Percentiles rank a stretch among this genome's conserved stretches.
Evolutionary conservation across 108 stramenopile genomes (phyloP).

Genomic region (Phaeodactylum tricornutum): DNA sequence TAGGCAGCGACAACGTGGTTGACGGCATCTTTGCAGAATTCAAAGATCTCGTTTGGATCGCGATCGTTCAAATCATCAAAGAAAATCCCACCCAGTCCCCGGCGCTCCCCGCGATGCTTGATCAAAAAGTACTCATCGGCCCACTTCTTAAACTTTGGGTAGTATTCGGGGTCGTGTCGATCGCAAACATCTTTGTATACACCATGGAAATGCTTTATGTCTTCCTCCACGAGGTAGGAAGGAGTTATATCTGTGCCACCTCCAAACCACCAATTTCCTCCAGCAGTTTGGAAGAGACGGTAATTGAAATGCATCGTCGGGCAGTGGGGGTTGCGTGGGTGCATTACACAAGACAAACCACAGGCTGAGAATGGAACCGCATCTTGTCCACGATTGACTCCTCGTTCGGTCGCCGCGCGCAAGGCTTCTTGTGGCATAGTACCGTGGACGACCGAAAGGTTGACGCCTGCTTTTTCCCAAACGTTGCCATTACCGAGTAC

Average conservation of each 20-base stretch:
- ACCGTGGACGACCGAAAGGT: conserved; percentile 92
- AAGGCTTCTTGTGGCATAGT: conserved; percentile 84
- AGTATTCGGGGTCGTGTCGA: conserved; percentile 87
- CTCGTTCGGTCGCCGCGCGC: conserved; percentile 88
- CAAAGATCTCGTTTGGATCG: conserved; percentile 76
- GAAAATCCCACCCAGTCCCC: conserved; percentile 96
- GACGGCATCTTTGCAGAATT: conserved; percentile 72
- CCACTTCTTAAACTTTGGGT: conserved; percentile 93
- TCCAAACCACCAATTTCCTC: conserved; percentile 96
- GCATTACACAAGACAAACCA: conserved; percentile 92
- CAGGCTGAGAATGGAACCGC: conserved; percentile 94
- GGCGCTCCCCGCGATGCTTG: conserved; percentile 85
- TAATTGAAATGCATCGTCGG: conserved; percentile 99
- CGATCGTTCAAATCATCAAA: conserved; percentile 94
- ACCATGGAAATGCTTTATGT: conserved; percentile 95
- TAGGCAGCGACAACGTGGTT: conserved; percentile 81
- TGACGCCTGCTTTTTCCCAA: conserved; percentile 96
- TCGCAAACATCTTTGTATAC: conserved; percentile 94
- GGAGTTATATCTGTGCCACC: conserved; percentile 96
- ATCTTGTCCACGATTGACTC: conserved; percentile 85
- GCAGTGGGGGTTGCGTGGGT: conserved; percentile 89
- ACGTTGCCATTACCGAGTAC: conserved; percentile 85
- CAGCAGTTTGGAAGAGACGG: conserved; percentile 96
- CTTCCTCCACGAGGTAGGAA: conserved; percentile 84
- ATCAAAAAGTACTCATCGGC: conserved; percentile 94